phyloP scores from a whole-genome alignment of 805 yeast species.

The Priceomyces fermenticarens region DNA sequence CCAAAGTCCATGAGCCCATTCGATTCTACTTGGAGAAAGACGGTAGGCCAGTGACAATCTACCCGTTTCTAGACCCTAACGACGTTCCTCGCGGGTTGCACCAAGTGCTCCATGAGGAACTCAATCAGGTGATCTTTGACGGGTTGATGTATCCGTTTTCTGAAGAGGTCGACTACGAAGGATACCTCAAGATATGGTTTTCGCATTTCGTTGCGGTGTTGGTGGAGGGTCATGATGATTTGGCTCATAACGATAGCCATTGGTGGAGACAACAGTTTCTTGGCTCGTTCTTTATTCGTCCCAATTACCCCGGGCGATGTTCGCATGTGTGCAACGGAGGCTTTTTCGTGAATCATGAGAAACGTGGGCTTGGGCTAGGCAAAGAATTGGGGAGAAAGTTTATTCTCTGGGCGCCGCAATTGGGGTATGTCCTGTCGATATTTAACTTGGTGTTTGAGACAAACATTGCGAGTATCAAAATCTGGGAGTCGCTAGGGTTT shows the following conservation, averaged over 20 bases:
- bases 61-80: slow-evolving; percentile 50
- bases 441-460: slow-evolving; percentile 85
- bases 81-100: slow-evolving; percentile 53
- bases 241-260: slow-evolving; percentile 23
- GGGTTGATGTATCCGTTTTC: slow-evolving; percentile 77
- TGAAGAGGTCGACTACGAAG: slow-evolving; percentile 37
- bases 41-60: slow-evolving; percentile 50
- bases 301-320: slow-evolving; percentile 82
- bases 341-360: slow-evolving; percentile 59
- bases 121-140: slow-evolving; percentile 63
- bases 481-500: slow-evolving; percentile 85
- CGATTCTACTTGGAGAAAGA: slow-evolving; percentile 41
- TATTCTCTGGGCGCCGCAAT: slow-evolving; percentile 65
- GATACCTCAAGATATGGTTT: slow-evolving; percentile 66
- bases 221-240: slow-evolving; percentile 33
- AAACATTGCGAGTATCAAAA: slow-evolving; percentile 67
- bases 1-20: slow-evolving; percentile 33
- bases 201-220: slow-evolving; percentile 63
- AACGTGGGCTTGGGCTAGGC: slow-evolving; percentile 72
- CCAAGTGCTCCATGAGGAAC: slow-evolving; percentile 43
- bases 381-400: slow-evolving; percentile 65
- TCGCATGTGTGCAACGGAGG: slow-evolving; percentile 89
- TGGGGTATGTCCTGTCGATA: slow-evolving; percentile 81
- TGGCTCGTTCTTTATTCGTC: slow-evolving; percentile 80
- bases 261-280: slow-evolving; percentile 49